Evolutionary conservation across 345 rosid species (phyloP).

Genomic region (Eucalyptus tenuipes): DNA sequence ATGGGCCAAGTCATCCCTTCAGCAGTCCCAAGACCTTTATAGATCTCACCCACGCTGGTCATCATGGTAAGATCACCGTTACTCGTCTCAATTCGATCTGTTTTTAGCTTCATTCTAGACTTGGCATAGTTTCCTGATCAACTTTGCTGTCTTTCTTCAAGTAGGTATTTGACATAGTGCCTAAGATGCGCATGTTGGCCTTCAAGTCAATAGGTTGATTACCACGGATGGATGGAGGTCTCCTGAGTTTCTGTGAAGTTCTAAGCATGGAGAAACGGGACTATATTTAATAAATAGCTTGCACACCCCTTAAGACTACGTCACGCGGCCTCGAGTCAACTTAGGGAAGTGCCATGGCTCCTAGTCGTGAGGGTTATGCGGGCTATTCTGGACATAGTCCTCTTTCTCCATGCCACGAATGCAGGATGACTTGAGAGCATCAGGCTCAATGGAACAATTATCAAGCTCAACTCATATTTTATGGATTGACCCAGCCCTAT

Average conservation of each 20-base stretch:
- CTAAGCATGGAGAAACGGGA: background rate
- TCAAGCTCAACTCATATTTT: background rate
- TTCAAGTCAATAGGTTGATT: background rate
- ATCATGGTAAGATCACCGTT: too few relatives aligned
- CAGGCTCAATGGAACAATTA: background rate
- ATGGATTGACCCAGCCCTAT: background rate
- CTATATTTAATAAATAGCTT: background rate
- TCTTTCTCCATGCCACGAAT: background rate
- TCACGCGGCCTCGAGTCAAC: background rate
- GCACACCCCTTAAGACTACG: background rate
- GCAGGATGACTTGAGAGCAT: background rate
- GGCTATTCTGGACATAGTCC: background rate
- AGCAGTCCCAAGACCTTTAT: too few relatives aligned
- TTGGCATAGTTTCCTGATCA: too few relatives aligned
- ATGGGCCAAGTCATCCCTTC: too few relatives aligned
- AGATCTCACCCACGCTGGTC: too few relatives aligned
- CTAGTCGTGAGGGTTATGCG: background rate
- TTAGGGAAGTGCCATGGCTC: background rate
- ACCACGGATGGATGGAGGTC: background rate
- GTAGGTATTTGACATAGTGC: background rate
- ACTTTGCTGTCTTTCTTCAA: background rate
- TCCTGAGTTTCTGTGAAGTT: background rate
- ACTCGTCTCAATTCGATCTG: too few relatives aligned
- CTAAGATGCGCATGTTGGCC: background rate
- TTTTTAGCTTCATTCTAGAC: too few relatives aligned